A percentile compares a stretch with the other conserved stretches of the same genome.
Evolutionary conservation across 441 rosid species (phyloP).

Genomic region (Jatropha podagrica): DNA sequence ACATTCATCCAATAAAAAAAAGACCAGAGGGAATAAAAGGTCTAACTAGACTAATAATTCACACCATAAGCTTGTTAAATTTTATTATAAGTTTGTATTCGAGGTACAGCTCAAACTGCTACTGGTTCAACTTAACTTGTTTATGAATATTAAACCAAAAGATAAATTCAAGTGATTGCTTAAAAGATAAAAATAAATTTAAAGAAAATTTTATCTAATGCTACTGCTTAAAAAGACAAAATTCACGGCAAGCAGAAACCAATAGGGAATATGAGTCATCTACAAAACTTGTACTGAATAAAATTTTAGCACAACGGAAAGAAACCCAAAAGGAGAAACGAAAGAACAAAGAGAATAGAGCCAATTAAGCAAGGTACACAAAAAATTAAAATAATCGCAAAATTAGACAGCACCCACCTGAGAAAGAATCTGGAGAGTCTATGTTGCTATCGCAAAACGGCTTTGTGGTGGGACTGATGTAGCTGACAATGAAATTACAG

Average conservation of each 20-base stretch:
- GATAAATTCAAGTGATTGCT: neutral
- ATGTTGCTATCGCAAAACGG: slow-evolving; percentile 57
- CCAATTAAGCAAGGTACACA: neutral
- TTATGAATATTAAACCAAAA: neutral
- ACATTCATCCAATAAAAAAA: neutral
- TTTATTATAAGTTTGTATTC: neutral
- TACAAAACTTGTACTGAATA: neutral
- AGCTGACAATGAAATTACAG: slow-evolving; percentile 46
- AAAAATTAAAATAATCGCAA: neutral
- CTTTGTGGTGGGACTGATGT: slow-evolving; percentile 39
- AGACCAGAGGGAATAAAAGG: neutral
- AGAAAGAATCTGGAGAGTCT: slow-evolving; percentile 40
- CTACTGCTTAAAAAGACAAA: neutral
- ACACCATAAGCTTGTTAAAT: neutral
- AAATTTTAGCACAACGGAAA: neutral
- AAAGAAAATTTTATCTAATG: neutral
- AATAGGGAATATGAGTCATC: no score
- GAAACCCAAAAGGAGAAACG: neutral
- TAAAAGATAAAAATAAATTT: neutral
- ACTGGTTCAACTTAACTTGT: neutral
- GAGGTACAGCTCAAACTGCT: neutral
- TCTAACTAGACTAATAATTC: neutral
- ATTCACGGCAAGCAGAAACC: neutral
- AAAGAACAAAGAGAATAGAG: neutral
- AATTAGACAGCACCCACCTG: slow-evolving; percentile 36